Percentiles rank a stretch among this genome's conserved stretches.
These are phyloP conservation scores for Saitozyma podzolica DNA, from an alignment of 768 basidiomycete genomes.

Conservation along the genomic window DNA sequence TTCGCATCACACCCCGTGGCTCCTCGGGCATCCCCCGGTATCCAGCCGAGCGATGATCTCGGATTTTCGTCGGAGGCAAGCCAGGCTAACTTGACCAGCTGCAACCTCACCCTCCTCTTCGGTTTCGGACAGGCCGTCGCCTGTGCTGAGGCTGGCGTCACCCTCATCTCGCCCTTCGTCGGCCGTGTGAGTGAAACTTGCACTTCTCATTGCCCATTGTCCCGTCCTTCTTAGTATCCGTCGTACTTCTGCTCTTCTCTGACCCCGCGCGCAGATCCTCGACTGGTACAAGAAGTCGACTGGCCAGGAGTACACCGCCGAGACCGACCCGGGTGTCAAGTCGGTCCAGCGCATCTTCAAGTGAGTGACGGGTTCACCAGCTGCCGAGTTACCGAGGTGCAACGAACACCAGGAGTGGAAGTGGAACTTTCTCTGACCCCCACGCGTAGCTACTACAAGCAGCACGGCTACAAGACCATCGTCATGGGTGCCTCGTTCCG, in stretches of 20 bases:
- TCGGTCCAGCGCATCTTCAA: conserved; percentile 97
- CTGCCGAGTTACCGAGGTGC: neutral
- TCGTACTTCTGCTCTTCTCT: too few relatives aligned
- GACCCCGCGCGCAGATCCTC: conserved; percentile 67
- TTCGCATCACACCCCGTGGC: neutral
- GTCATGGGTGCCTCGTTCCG: conserved; percentile 99
- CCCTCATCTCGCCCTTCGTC: conserved; percentile 98
- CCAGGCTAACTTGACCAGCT: conserved; percentile 53
- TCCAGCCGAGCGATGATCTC: neutral
- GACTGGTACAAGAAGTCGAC: conserved; percentile 94
- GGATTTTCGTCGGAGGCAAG: neutral
- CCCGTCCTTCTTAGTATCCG: too few relatives aligned
- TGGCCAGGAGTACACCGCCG: conserved; percentile 83
- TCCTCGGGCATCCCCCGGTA: neutral
- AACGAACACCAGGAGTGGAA: neutral
- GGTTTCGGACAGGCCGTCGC: conserved; percentile 98
- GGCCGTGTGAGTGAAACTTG: conserved; percentile 90
- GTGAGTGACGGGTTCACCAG: conserved; percentile 56
- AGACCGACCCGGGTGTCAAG: conserved; percentile 90
- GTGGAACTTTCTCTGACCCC: too few relatives aligned
- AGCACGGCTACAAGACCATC: conserved; percentile 96
- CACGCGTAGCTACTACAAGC: conserved; percentile 71
- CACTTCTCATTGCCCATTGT: neutral
- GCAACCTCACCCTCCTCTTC: conserved; percentile 98
- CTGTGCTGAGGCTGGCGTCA: conserved; percentile 96